These are phyloP conservation scores for Penicillium sp. DNA, from an alignment of 2,329 filamentous ascomycete species.

Conservation along the genomic window DNA sequence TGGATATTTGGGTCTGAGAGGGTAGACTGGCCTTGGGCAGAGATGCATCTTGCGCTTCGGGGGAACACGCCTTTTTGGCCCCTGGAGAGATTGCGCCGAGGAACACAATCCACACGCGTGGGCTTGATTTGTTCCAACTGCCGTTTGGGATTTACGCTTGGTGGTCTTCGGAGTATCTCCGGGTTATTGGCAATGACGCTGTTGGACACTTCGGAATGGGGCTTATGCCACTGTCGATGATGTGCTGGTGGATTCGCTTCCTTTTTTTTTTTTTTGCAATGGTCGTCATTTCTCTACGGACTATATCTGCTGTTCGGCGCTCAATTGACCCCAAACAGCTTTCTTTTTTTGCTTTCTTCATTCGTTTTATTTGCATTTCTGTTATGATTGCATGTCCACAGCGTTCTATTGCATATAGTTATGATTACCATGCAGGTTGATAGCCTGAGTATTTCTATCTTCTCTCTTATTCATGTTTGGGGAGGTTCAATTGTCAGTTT, in stretches of 20 bases:
- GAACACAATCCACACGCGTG: neutral
- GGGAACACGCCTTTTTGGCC: neutral
- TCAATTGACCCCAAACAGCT: neutral
- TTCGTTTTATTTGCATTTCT: constrained; percentile 5
- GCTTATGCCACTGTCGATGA: neutral
- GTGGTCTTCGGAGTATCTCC: neutral
- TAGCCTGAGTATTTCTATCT: neutral
- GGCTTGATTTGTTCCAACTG: neutral
- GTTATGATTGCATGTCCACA: constrained; percentile 7
- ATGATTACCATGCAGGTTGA: constrained; percentile 4
- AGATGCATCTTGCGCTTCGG: neutral
- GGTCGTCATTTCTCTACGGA: neutral
- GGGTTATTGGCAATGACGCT: neutral
- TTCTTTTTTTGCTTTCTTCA: neutral
- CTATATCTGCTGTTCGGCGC: neutral
- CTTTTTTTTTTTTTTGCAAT: too few species aligned
- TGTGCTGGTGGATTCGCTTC: neutral
- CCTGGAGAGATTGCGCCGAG: neutral
- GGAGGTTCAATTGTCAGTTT: constrained; percentile 5
- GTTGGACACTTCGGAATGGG: neutral
- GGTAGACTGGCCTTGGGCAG: neutral
- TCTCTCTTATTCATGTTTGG: neutral
- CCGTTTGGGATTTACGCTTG: neutral
- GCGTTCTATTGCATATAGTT: constrained; percentile 9
- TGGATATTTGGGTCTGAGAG: neutral